Conservation (phyloP, 148 eudicot species). For the Suaeda aralocaspica region DNA sequence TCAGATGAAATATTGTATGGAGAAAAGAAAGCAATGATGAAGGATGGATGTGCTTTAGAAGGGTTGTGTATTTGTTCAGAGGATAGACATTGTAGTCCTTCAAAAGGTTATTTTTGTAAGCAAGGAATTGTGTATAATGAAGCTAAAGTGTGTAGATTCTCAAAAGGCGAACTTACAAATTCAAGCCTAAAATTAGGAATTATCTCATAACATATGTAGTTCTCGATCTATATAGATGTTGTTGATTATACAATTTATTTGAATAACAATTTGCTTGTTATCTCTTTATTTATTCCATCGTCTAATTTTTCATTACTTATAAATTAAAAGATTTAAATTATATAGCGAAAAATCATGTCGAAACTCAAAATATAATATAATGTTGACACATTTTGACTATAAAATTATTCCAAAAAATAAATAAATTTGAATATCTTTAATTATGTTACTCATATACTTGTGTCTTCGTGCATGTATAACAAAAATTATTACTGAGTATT, state of each 20-base stretch:
- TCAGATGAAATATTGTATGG: conserved; percentile 61
- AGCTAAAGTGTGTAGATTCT: conserved; percentile 65
- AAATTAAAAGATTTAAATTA: too few relatives aligned
- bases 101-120: conserved; percentile 57
- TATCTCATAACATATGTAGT: neutral
- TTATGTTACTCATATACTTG: too few relatives aligned
- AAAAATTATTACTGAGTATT: too few relatives aligned
- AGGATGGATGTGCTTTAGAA: conserved; percentile 75
- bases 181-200: neutral
- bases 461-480: too few relatives aligned
- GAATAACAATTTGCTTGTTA: too few relatives aligned
- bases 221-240: neutral
- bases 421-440: too few relatives aligned
- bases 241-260: neutral
- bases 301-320: too few relatives aligned
- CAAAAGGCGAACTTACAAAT: neutral
- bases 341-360: too few relatives aligned
- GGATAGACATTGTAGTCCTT: conserved; percentile 77
- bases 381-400: too few relatives aligned
- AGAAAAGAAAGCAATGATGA: conserved; percentile 9
- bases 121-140: conserved; percentile 53
- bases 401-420: too few relatives aligned
- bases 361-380: too few relatives aligned
- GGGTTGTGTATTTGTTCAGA: conserved; percentile 71
- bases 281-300: too few relatives aligned